phyloP scores from a whole-genome alignment of 2,329 filamentous ascomycete species.

The Cytospora chrysosperma region DNA sequence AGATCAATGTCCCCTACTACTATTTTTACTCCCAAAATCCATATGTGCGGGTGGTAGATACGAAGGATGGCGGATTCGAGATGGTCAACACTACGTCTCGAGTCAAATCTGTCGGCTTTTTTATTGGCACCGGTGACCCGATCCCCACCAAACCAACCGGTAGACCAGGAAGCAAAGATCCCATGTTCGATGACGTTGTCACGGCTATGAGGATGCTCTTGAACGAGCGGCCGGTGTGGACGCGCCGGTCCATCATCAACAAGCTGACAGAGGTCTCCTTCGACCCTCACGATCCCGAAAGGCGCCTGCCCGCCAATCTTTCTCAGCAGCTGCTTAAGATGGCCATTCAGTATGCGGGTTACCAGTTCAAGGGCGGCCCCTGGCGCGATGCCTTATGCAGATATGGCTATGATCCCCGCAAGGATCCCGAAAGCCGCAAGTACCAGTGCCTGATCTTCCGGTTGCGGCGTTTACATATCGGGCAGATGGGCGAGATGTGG shows the following conservation, averaged over 20 bases:
- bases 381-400: slow-evolving; percentile 86
- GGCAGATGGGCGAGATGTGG: slow-evolving; percentile 48
- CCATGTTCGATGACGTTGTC: slow-evolving; percentile 63
- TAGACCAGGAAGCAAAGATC: slow-evolving; percentile 58
- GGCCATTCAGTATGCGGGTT: slow-evolving; percentile 80
- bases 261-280: slow-evolving; percentile 45
- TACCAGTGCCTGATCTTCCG: slow-evolving; percentile 93
- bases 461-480: slow-evolving; percentile 53
- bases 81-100: slow-evolving; percentile 58
- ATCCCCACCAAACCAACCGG: slow-evolving; percentile 60
- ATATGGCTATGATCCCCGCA: slow-evolving; percentile 83
- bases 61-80: slow-evolving; percentile 50
- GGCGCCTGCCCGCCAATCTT: slow-evolving; percentile 27
- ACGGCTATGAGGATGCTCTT: slow-evolving; percentile 64
- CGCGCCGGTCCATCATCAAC: slow-evolving; percentile 78
- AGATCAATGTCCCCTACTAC: slow-evolving; percentile 71
- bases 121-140: slow-evolving; percentile 60
- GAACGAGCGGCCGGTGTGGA: slow-evolving; percentile 78
- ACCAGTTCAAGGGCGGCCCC: slow-evolving; percentile 88
- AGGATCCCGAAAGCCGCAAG: slow-evolving; percentile 69
- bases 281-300: slow-evolving; percentile 38
- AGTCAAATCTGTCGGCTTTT: slow-evolving; percentile 57
- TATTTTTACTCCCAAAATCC: slow-evolving; percentile 86
- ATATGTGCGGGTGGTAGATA: slow-evolving; percentile 63
- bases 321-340: slow-evolving; percentile 63